phyloP scores from a whole-genome alignment of 2,329 filamentous ascomycete species.

The Fusarium clavum region DNA sequence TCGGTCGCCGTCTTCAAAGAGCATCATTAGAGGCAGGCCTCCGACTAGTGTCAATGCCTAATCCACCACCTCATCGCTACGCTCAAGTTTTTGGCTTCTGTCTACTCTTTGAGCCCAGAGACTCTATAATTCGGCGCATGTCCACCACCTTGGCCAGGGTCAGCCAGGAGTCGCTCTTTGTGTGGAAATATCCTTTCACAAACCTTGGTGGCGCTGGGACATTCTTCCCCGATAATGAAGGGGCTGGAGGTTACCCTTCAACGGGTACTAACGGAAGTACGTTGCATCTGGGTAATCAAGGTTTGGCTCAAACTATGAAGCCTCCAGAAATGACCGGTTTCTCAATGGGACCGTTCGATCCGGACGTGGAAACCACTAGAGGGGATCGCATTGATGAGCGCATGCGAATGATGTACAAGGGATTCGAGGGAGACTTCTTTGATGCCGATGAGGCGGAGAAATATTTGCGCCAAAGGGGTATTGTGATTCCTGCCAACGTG shows the following conservation, averaged over 20 bases:
- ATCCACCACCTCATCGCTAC: conserved; percentile 61
- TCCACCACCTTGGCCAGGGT: conserved; percentile 49
- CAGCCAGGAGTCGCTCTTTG: conserved; percentile 61
- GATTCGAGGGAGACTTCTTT: conserved; percentile 80
- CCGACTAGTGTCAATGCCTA: conserved; percentile 63
- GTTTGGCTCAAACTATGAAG: conserved; percentile 44
- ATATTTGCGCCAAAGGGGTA: conserved; percentile 73
- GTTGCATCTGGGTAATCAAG: conserved; percentile 54
- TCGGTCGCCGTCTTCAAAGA: conserved; percentile 77
- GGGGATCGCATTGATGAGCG: conserved; percentile 59
- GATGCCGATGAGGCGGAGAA: conserved; percentile 81
- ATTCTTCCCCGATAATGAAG: conserved; percentile 60
- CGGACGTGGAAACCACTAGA: conserved; percentile 53
- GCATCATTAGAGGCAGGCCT: conserved; percentile 72
- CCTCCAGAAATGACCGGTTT: conserved; percentile 44
- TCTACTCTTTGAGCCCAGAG: conserved; percentile 67
- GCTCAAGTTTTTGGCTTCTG: conserved; percentile 76
- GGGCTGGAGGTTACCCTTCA: not conserved
- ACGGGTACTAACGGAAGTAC: not conserved
- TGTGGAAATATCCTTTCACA: conserved; percentile 71
- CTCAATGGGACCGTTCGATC: conserved; percentile 62
- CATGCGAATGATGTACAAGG: conserved; percentile 66
- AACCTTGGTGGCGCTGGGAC: conserved; percentile 76
- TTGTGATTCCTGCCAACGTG: conserved; percentile 69
- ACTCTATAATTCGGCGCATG: conserved; percentile 59